Evolutionary conservation across 2,329 filamentous ascomycete genomes (phyloP).

Genomic region (Ophiostoma sp.): DNA sequence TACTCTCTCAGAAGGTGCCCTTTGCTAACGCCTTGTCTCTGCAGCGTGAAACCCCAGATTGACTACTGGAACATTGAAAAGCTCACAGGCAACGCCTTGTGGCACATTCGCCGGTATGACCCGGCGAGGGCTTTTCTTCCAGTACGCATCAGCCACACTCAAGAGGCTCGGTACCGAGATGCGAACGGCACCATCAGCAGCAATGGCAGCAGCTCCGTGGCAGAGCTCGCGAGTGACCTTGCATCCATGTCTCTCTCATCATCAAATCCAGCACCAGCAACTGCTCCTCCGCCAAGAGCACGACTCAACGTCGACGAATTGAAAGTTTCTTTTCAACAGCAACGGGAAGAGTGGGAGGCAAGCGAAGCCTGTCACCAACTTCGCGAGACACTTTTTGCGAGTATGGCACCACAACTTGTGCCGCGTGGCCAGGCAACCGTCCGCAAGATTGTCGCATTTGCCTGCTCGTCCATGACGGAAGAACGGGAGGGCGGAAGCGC

Average conservation of each 20-base stretch:
- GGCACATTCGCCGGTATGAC: slow-evolving; percentile 28
- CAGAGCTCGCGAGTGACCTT: slow-evolving; percentile 23
- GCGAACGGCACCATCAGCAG: slow-evolving; percentile 17
- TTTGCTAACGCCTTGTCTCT: background rate
- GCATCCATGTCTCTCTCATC: slow-evolving; percentile 18
- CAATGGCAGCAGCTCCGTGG: slow-evolving; percentile 11
- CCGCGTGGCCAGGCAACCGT: slow-evolving; percentile 19
- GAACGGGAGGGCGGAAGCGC: slow-evolving; percentile 10
- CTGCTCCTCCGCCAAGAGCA: background rate
- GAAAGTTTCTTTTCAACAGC: background rate
- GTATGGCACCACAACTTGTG: slow-evolving; percentile 17
- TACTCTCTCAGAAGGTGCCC: background rate
- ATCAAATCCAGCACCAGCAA: background rate
- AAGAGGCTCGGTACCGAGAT: slow-evolving; percentile 27
- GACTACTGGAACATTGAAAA: slow-evolving; percentile 29
- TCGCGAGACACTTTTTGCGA: slow-evolving; percentile 24
- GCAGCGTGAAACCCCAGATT: slow-evolving; percentile 26
- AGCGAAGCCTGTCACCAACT: slow-evolving; percentile 26
- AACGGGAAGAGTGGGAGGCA: slow-evolving; percentile 27
- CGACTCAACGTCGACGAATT: slow-evolving; percentile 18
- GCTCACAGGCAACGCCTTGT: slow-evolving; percentile 27
- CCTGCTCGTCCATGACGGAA: slow-evolving; percentile 27
- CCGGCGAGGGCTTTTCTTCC: slow-evolving; percentile 22
- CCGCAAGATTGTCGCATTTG: slow-evolving; percentile 29
- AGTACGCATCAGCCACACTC: slow-evolving; percentile 26